Percentiles rank a stretch among this genome's conserved stretches.
These are phyloP conservation scores for Pistacia vera DNA, from an alignment of 345 rosid species.

Conservation along the genomic window DNA sequence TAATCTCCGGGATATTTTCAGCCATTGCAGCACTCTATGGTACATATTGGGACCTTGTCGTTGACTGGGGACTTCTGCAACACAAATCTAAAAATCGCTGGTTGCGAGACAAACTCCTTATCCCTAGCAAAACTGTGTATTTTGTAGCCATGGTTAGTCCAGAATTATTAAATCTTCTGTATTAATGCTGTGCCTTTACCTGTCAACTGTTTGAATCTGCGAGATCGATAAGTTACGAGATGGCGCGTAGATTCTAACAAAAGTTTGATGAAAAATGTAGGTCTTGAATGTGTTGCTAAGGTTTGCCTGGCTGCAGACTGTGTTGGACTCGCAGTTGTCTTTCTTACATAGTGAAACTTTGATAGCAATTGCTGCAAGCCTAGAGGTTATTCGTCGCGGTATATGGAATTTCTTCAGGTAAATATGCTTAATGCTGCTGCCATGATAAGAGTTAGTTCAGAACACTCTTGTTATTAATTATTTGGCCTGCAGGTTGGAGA, in stretches of 20 bases:
- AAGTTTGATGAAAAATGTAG: constrained; percentile 23
- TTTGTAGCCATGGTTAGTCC: constrained; percentile 56
- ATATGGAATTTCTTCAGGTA: constrained; percentile 79
- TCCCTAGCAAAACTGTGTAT: constrained; percentile 49
- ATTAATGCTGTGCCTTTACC: not conserved
- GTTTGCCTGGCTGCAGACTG: constrained; percentile 70
- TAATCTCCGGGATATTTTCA: constrained; percentile 48
- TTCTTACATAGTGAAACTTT: constrained; percentile 42
- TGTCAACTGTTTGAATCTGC: not conserved
- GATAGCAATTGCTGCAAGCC: constrained; percentile 55
- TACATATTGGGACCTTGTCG: constrained; percentile 72
- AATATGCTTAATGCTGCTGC: too few species aligned
- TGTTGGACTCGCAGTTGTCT: constrained; percentile 33
- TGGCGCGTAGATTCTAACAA: not conserved
- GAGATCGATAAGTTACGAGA: not conserved
- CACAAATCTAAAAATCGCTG: constrained; percentile 46
- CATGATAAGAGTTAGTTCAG: too few species aligned
- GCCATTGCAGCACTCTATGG: constrained; percentile 44
- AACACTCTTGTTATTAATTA: not conserved
- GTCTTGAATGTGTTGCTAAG: constrained; percentile 56
- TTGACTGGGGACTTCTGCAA: constrained; percentile 73
- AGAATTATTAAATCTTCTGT: not conserved
- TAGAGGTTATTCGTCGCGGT: constrained; percentile 74
- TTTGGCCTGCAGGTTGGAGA: constrained; percentile 30
- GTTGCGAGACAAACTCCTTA: constrained; percentile 69